Evolutionary conservation across 2,329 filamentous ascomycete genomes (phyloP).

Genomic region (Cercospora sesami): DNA sequence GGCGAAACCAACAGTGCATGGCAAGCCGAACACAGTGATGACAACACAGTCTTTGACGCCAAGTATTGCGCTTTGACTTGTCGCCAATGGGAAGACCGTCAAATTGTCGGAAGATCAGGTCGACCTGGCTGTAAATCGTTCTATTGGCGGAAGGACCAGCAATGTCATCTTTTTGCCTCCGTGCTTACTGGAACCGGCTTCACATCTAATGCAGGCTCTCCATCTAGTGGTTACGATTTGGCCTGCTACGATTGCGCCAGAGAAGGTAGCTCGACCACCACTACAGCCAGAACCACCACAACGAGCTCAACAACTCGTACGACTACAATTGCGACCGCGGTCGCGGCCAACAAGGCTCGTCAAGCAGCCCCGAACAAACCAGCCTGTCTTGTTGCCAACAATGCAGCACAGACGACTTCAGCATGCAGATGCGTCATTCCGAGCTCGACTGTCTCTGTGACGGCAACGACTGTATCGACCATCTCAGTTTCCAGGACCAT

Average conservation of each 20-base stretch:
- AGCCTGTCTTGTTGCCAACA: not conserved
- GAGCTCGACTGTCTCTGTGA: constrained; percentile 4
- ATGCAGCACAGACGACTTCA: constrained; percentile 2
- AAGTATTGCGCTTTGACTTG: not conserved
- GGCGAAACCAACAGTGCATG: not conserved
- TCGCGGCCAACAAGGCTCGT: not conserved
- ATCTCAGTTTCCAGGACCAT: not conserved
- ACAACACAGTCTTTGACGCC: not conserved
- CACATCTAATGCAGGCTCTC: not conserved
- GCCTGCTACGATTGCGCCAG: not conserved
- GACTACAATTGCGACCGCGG: not conserved
- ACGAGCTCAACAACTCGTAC: not conserved
- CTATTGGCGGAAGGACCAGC: not conserved
- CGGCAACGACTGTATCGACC: not conserved
- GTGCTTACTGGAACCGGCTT: not conserved
- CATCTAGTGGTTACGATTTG: not conserved
- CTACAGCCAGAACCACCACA: not conserved
- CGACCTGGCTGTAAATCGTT: not conserved
- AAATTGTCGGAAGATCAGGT: not conserved
- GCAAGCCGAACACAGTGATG: not conserved
- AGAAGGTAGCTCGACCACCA: not conserved
- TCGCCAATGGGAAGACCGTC: not conserved
- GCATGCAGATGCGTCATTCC: constrained; percentile 11
- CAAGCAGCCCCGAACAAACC: constrained; percentile 5
- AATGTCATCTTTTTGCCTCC: not conserved